A percentile compares a stretch with the other conserved stretches of the same genome.
Evolutionary conservation across 2,329 filamentous ascomycete species (phyloP).

Genomic region (Aspergillus cejpii): DNA sequence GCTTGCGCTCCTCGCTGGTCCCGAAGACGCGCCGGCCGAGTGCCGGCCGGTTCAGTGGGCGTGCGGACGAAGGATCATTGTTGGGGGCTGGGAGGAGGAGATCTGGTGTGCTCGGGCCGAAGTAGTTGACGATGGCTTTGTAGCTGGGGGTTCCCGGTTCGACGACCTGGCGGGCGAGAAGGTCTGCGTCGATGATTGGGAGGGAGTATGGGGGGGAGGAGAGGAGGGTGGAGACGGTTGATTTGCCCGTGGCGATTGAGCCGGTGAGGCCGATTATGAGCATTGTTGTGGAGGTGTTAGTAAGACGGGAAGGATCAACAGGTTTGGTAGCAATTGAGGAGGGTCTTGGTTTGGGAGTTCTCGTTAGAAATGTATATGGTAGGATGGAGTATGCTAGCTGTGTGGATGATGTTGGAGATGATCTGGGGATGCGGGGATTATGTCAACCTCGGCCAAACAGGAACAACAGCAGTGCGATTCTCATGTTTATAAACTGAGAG

Average conservation of each 20-base stretch:
- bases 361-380: too few relatives aligned
- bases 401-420: neutral
- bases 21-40: slow-evolving; percentile 85
- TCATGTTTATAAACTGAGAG: neutral
- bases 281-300: slow-evolving; percentile 50
- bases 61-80: slow-evolving; percentile 27
- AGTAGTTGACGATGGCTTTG: slow-evolving; percentile 71
- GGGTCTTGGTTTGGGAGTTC: neutral
- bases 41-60: slow-evolving; percentile 74
- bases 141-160: slow-evolving; percentile 85
- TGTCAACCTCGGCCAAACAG: slow-evolving; percentile 16
- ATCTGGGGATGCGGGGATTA: slow-evolving; percentile 20
- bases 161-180: slow-evolving; percentile 86
- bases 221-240: slow-evolving; percentile 82
- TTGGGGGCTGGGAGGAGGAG: slow-evolving; percentile 59
- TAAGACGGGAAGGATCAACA: neutral
- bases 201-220: slow-evolving; percentile 73
- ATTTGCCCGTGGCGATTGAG: slow-evolving; percentile 97
- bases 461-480: neutral
- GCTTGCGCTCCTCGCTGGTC: slow-evolving; percentile 59
- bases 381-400: too few relatives aligned
- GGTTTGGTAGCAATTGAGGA: too few relatives aligned
- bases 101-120: slow-evolving; percentile 75
- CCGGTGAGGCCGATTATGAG: slow-evolving; percentile 92
- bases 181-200: slow-evolving; percentile 88